These are phyloP conservation scores for barley (Hordeum vulgare) DNA, from an alignment of 176 grass and related monocot species.

Conservation along the genomic window MorexV3_pseudomolecules_assembly NC_058524.1:562075136-562075635, in stretches of 20 bases:
- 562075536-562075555: not conserved
- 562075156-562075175: constrained; percentile 85
- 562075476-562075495: constrained; percentile 43
- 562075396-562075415: constrained; percentile 53
- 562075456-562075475: constrained; percentile 82
- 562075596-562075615: not conserved
- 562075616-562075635: not conserved
- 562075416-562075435: constrained; percentile 90
- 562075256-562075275: constrained; percentile 76
- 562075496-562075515: constrained; percentile 4
- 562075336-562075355: constrained; percentile 79
- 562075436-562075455: constrained; percentile 76
- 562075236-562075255: constrained; percentile 42
- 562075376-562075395: constrained; percentile 59
- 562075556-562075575: not conserved
- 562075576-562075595: not conserved
- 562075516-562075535: not conserved
- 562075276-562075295: constrained; percentile 86
- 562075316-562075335: constrained; percentile 62
- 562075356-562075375: constrained; percentile 89
- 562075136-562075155: constrained; percentile 79
- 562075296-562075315: constrained; percentile 72
- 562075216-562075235: constrained; percentile 75
- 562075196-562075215: constrained; percentile 66
- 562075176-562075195: constrained; percentile 86